Conservation (phyloP, 2,329 filamentous ascomycete species). For the Grosmannia clavigera region DNA sequence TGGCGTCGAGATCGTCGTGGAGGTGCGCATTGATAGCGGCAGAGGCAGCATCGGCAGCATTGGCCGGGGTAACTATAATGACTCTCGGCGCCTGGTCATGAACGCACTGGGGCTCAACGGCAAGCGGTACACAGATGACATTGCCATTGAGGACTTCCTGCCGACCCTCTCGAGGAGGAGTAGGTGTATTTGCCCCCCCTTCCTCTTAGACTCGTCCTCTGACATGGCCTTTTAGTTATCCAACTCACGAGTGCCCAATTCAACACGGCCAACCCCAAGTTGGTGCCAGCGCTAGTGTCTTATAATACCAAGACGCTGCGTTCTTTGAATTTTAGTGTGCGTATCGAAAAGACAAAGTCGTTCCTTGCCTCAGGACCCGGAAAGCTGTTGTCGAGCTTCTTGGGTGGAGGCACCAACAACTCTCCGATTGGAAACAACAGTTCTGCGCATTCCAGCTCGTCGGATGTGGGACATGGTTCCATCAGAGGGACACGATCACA, state of each 20-base stretch:
- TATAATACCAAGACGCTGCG: conserved; percentile 70
- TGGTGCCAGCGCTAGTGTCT: conserved; percentile 58
- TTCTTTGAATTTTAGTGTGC: conserved; percentile 50
- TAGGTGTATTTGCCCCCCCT: conserved; percentile 26
- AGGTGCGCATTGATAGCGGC: conserved; percentile 41
- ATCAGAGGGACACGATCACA: conserved; percentile 6
- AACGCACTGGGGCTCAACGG: conserved; percentile 53
- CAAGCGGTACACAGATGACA: conserved; percentile 59
- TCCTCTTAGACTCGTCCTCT: not conserved
- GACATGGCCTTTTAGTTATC: conserved; percentile 39
- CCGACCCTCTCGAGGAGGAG: conserved; percentile 62
- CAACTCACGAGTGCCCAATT: conserved; percentile 61
- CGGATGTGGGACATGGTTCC: conserved; percentile 16
- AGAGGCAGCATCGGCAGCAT: conserved; percentile 25
- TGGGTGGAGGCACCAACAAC: conserved; percentile 42
- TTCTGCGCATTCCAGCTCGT: conserved; percentile 11
- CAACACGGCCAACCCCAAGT: conserved; percentile 48
- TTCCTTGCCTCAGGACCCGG: conserved; percentile 77
- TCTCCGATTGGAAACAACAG: conserved; percentile 12
- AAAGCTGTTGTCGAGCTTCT: conserved; percentile 76
- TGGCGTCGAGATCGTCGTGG: conserved; percentile 59
- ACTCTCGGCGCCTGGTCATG: conserved; percentile 32
- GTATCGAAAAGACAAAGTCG: conserved; percentile 51
- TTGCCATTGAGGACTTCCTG: conserved; percentile 60
- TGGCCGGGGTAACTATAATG: conserved; percentile 21